A percentile compares a stretch with the other conserved stretches of the same genome.
These are phyloP conservation scores for Phyllostachys edulis DNA, from an alignment of 176 grass and related monocot species.

Conservation along the genomic window DNA sequence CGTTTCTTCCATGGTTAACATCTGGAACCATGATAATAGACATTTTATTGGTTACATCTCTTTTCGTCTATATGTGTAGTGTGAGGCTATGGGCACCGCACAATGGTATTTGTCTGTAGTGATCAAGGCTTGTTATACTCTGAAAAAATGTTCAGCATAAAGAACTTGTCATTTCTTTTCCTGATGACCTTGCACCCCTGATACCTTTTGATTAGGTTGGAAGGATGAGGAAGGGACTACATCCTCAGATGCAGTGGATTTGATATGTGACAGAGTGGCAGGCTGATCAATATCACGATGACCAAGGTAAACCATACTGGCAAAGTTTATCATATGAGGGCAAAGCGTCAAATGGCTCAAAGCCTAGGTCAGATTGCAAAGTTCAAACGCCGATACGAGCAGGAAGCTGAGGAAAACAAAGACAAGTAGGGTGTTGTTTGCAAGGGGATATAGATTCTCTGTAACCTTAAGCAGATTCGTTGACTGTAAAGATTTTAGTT, in stretches of 20 bases:
- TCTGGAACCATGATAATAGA: neutral
- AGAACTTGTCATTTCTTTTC: neutral
- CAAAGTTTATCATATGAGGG: conserved; percentile 63
- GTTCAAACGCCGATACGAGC: conserved; percentile 46
- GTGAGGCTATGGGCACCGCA: neutral
- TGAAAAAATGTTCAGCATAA: neutral
- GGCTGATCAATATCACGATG: conserved; percentile 61
- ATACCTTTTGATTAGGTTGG: conserved; percentile 7
- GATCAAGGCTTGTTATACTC: neutral
- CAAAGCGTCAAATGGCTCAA: conserved; percentile 59
- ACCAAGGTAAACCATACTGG: conserved; percentile 50
- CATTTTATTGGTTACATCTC: neutral
- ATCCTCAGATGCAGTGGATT: conserved; percentile 69
- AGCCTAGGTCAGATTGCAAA: conserved; percentile 55
- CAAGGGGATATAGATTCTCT: neutral
- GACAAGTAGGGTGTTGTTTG: conserved; percentile 22
- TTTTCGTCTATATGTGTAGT: neutral
- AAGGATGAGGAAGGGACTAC: conserved; percentile 69
- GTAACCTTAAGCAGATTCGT: neutral
- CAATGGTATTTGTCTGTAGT: neutral
- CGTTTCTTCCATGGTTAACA: neutral
- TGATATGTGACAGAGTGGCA: conserved; percentile 63
- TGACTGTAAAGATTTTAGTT: neutral
- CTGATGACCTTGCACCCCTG: neutral
- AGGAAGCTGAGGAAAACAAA: conserved; percentile 22